Percentiles rank a stretch among this genome's conserved stretches.
These are phyloP conservation scores for Sinapis alba DNA, from an alignment of 441 rosid genomes.

Conservation along the genomic window DNA sequence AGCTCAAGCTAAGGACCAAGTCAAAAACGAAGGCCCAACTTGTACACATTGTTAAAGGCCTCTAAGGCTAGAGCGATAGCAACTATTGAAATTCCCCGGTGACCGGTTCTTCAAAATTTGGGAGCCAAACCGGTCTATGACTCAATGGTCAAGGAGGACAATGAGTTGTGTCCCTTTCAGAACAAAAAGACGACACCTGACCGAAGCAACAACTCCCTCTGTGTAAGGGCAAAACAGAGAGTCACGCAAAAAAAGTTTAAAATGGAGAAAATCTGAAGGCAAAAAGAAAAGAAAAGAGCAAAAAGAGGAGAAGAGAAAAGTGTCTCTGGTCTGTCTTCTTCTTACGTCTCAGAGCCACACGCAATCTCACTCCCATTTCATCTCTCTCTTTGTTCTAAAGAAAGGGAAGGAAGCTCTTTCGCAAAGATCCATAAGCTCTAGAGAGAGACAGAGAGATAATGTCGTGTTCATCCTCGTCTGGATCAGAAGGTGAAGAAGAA, in stretches of 20 bases:
- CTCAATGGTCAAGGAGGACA: constrained; percentile 24
- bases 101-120: constrained; percentile 44
- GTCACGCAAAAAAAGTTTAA: constrained; percentile 25
- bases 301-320: constrained; percentile 36
- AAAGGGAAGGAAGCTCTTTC: constrained; percentile 11
- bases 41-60: too few species aligned
- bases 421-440: constrained; percentile 29
- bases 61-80: too few species aligned
- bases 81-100: constrained; percentile 44
- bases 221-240: too few species aligned
- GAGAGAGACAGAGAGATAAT: constrained; percentile 42
- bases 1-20: constrained; percentile 26
- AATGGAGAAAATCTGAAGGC: constrained; percentile 38
- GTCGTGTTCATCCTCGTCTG: constrained; percentile 94
- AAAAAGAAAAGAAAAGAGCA: constrained; percentile 37
- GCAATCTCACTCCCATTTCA: constrained; percentile 35
- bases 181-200: too few species aligned
- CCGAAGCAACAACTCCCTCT: too few species aligned
- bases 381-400: constrained; percentile 28
- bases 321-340: constrained; percentile 16
- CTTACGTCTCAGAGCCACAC: constrained; percentile 37
- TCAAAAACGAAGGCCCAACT: constrained; percentile 42
- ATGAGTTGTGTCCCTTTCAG: background rate
- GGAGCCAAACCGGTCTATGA: background rate
- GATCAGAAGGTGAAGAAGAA: constrained; percentile 93